phyloP scores from a whole-genome alignment of 2,329 filamentous ascomycete genomes.

The Penicillium concentricum region DNA sequence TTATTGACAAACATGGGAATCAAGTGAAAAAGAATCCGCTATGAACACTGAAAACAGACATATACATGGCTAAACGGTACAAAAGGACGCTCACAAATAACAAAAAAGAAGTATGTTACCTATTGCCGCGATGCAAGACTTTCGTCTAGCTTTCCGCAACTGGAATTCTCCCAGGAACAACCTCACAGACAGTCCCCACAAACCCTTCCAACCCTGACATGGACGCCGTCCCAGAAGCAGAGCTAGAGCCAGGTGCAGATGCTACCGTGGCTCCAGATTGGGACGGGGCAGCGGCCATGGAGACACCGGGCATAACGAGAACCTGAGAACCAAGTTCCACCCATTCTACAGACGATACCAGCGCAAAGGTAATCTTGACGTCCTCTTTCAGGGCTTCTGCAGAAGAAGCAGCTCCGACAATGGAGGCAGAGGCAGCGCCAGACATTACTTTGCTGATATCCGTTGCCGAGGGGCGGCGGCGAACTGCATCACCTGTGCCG shows the following conservation, averaged over 20 bases:
- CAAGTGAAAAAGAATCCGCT: not conserved
- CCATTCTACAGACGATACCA: constrained; percentile 59
- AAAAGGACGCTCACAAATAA: not conserved
- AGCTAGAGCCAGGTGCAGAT: constrained; percentile 46
- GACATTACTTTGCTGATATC: constrained; percentile 32
- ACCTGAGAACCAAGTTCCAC: constrained; percentile 57
- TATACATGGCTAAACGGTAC: not conserved
- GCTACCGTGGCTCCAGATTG: constrained; percentile 47
- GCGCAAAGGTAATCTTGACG: constrained; percentile 54
- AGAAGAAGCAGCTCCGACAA: constrained; percentile 9
- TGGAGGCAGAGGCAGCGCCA: constrained; percentile 1
- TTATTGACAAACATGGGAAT: not conserved
- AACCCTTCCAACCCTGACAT: constrained; percentile 59
- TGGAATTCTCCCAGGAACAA: constrained; percentile 17
- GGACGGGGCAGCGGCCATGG: constrained; percentile 42
- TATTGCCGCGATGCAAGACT: not conserved
- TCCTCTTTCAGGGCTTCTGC: constrained; percentile 26
- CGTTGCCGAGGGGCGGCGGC: constrained; percentile 12
- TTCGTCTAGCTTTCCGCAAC: not conserved
- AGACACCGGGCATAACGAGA: constrained; percentile 60
- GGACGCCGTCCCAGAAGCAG: constrained; percentile 44
- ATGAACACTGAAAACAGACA: not conserved
- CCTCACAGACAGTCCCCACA: constrained; percentile 51
- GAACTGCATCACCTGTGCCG: not conserved
- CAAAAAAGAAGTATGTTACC: not conserved